Base-by-base conservation (phyloP, 2,329 filamentous ascomycete species). In the Fonsecaea monophora region DNA sequence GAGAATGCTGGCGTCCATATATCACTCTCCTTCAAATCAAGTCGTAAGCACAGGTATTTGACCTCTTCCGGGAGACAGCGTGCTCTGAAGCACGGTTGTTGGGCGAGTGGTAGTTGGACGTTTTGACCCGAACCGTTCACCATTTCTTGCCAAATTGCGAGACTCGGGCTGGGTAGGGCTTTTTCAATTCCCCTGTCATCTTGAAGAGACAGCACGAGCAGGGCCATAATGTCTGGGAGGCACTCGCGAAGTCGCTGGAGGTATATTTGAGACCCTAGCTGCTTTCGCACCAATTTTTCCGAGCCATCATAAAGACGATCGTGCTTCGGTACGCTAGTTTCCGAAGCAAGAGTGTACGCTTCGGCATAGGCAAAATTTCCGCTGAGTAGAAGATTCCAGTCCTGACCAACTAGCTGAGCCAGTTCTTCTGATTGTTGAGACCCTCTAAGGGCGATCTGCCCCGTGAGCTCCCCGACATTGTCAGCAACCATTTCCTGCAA, bases 51-150 rank as follows among this genome's bases (percentile, higher is more conserved):
- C n/a, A 98, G 80, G 64, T 92, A 87, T 13, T 90, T 84, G 25
- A 98, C 84, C 74, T 95, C 89, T 68, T 90, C 86, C 10, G 90
- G 82, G 3, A 99, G 83, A 73, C 90, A 91, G 71, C 89, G 92
- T 34, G 90, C 89, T 71, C 86, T 90, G 79, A 97, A 98, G 61
- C 88, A 89, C 2, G 95, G 95, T 73, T 98, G 94, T 72, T 97
- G 93, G 64, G 90, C 92, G 10, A 89, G 83, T 2, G 92, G 90
- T 7, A 97, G 81, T 12, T 81, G 78, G 34, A 86, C 84, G 1
- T 82, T 80, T 0, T 93, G 93, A 70, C 89, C 82, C 35, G 90
- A 87, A 70, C 89, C 88, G 2, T 77, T 78, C 70, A 88, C 89
- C 74, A 99, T 97, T 34, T 87, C 83, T 15, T 82, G 80, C 78